Evolutionary conservation across 805 yeast species (phyloP), one percentile per base, ranked within the genome.

Genomic region (Tetrapisispora arboricola): DNA sequence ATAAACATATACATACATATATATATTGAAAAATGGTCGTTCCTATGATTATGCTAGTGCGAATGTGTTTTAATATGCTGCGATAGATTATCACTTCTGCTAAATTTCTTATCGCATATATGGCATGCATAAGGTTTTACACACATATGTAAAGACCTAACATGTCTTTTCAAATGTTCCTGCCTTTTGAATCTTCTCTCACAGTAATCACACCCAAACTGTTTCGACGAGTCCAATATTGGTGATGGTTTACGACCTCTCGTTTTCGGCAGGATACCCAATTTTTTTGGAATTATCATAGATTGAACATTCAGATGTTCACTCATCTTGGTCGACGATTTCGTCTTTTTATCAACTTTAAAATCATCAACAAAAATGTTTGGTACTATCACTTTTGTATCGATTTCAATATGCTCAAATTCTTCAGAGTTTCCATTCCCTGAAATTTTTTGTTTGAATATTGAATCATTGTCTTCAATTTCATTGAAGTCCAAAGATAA

Each of bases 121-220:
- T 66, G 63, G 57, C 86, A 80, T 43, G 70, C 73, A 57, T 69
- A 79, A 0, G 86, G 90, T 57, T 79, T 81, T 42, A 78, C 85
- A 41, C 78, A 70, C 26, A 82, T 80, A 53, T 82, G 92, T 44
- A 82, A 66, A 16, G 85, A 76, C 43, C 88, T 65, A 55, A 78
- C 74, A 52, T 82, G 92, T 44, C 92, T 69, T 55, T 79, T 80
- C 49, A 82, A 62, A 58, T 82, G 92, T 53, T 82, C 92, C 56
- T 80, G 85, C 49, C 92, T 69, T 54, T 79, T 76, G 61, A 82
- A 82, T 35, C 74, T 57, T 49, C 88, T 69, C 36, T 72, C 68
- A 57, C 90, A 81, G 51, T 68, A 72, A 25, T 72, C 73, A 57
- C 88, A 81, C 24, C 73, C 72, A 54, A 71, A 80, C 32, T 75